Conservation (phyloP, 108 stramenopile species). For the Pseudonitzschia delicatissima region DNA sequence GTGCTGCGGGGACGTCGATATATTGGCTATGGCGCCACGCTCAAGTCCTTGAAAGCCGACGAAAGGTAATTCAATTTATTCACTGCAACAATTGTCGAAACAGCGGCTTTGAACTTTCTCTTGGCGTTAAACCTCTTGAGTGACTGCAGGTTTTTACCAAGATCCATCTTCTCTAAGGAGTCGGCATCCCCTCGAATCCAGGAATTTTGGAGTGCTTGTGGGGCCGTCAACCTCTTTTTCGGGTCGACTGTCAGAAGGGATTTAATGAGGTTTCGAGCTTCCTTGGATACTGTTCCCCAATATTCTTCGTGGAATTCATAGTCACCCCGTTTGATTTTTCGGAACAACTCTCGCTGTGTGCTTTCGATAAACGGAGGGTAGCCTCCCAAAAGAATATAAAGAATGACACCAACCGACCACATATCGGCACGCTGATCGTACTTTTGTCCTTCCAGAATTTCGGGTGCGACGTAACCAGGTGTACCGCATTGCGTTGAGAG, state of each 20-base stretch:
- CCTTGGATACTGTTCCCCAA: constrained; percentile 77
- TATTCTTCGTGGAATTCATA: constrained; percentile 88
- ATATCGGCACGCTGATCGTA: constrained; percentile 94
- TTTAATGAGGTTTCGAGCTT: constrained; percentile 85
- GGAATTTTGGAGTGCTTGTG: constrained; percentile 65
- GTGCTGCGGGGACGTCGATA: too few species aligned
- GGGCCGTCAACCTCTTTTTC: constrained; percentile 54
- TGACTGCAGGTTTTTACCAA: constrained; percentile 57
- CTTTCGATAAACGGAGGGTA: constrained; percentile 88
- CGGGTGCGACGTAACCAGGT: constrained; percentile 95
- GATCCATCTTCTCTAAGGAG: constrained; percentile 54
- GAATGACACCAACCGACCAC: constrained; percentile 96
- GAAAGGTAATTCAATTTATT: constrained; percentile 48
- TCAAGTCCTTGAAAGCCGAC: neutral
- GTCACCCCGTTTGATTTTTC: constrained; percentile 77
- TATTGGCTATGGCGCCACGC: too few species aligned
- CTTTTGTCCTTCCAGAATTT: constrained; percentile 84
- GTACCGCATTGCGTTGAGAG: constrained; percentile 93
- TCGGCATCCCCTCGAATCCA: constrained; percentile 79
- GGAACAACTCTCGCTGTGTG: constrained; percentile 77
- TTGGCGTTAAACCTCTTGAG: constrained; percentile 83
- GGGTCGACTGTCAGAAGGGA: constrained; percentile 69
- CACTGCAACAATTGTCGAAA: constrained; percentile 64
- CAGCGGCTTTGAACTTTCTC: constrained; percentile 84
- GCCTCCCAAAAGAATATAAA: constrained; percentile 96